Evolutionary conservation across 2,329 filamentous ascomycete species (phyloP).

Genomic region (Cryphonectria parasitica): DNA sequence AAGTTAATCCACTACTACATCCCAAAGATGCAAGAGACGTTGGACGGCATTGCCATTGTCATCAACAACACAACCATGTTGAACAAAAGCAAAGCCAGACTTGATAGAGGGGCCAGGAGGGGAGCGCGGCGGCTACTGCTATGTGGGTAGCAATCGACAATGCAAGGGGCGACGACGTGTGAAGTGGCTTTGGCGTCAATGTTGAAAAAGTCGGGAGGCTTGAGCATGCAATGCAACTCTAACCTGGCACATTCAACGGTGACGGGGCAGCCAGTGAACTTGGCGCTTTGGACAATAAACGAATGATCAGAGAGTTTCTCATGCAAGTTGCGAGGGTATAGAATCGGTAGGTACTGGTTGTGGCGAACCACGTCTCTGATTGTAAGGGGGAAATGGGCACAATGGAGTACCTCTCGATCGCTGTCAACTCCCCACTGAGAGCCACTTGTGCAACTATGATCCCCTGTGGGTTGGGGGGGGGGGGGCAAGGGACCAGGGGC

Average conservation of each 20-base stretch:
- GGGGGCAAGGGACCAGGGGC: too few species aligned
- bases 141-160: too few species aligned
- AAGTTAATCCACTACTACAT: too few species aligned
- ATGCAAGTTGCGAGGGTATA: too few species aligned
- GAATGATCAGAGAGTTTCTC: neutral
- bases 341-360: neutral
- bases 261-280: too few species aligned
- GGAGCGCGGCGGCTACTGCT: neutral
- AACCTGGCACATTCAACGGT: too few species aligned
- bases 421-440: too few species aligned
- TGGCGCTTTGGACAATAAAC: neutral
- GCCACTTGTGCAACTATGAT: too few species aligned
- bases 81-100: too few species aligned
- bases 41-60: neutral
- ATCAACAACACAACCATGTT: neutral
- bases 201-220: neutral
- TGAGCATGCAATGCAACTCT: neutral
- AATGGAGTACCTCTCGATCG: neutral
- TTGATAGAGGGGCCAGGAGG: too few species aligned
- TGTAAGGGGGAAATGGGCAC: neutral
- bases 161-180: neutral
- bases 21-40: too few species aligned
- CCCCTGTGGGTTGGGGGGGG: neutral
- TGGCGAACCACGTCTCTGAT: neutral
- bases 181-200: too few species aligned